A percentile compares a stretch with the other conserved stretches of the same genome.
Conservation (phyloP, 352 stramenopile species). For the Phytophthora tubulina region DNA sequence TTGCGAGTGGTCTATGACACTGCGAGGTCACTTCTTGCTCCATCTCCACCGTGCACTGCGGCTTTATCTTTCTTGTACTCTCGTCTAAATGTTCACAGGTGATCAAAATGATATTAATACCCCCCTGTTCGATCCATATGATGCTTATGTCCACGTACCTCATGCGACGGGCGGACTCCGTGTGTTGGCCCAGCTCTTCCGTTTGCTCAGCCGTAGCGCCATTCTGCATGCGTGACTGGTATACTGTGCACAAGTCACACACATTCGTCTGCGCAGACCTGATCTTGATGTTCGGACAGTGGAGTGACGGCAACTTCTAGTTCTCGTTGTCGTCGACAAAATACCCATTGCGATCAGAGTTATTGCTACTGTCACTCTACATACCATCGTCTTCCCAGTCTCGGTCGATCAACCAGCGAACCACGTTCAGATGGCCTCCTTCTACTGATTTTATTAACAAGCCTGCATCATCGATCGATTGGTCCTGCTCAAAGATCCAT, state of each 20-base stretch:
- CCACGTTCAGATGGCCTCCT: too few species aligned
- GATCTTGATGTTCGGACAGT: constrained; percentile 21
- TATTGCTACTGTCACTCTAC: too few species aligned
- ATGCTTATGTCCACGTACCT: constrained; percentile 23
- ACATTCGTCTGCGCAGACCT: constrained; percentile 18
- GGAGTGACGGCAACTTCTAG: not conserved
- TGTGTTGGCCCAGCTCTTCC: constrained; percentile 22
- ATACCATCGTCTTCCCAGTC: too few species aligned
- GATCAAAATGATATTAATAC: constrained; percentile 19
- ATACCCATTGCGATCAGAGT: too few species aligned
- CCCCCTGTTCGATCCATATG: constrained; percentile 17
- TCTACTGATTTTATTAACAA: too few species aligned
- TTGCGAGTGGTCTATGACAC: constrained; percentile 19
- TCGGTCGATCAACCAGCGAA: too few species aligned
- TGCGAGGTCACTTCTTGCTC: not conserved
- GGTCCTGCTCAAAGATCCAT: too few species aligned
- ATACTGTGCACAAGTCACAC: constrained; percentile 17
- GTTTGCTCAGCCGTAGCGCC: constrained; percentile 11
- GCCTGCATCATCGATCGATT: too few species aligned
- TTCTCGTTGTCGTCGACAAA: too few species aligned
- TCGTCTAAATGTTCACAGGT: not conserved
- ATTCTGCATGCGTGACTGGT: constrained; percentile 12
- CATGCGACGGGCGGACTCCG: constrained; percentile 21
- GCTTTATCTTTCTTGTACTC: constrained; percentile 19
- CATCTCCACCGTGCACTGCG: not conserved